phyloP scores from a whole-genome alignment of 73 alveolate genomes.

The Paramecium tetraurelia region DNA sequence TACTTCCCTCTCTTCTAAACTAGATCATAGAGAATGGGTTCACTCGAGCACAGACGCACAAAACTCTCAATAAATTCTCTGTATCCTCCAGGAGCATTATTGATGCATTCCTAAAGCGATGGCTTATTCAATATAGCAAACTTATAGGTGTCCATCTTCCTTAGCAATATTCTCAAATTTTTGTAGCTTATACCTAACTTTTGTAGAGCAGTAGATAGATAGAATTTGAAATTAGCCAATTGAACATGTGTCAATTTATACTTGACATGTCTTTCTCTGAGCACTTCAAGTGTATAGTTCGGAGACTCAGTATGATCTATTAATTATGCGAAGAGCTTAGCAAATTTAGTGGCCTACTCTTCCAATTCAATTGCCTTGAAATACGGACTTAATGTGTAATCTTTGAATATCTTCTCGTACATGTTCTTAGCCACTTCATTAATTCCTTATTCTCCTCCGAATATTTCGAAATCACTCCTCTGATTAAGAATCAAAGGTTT shows the following conservation, averaged over 20 bases:
- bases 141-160: slow-evolving; percentile 26
- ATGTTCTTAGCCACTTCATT: not conserved
- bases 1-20: not conserved
- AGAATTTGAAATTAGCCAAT: slow-evolving; percentile 35
- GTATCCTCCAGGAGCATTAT: slow-evolving; percentile 25
- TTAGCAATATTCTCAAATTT: not conserved
- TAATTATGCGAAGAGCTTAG: not conserved
- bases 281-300: slow-evolving; percentile 11
- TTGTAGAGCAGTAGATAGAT: not conserved
- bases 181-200: not conserved
- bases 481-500: slow-evolving; percentile 10
- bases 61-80: not conserved
- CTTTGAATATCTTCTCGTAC: slow-evolving; percentile 25
- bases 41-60: not conserved
- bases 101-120: not conserved
- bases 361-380: slow-evolving; percentile 3
- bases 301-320: slow-evolving; percentile 39
- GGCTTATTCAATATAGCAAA: slow-evolving; percentile 5
- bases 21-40: slow-evolving; percentile 15
- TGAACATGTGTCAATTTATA: slow-evolving; percentile 8
- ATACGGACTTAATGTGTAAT: slow-evolving; percentile 18
- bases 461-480: slow-evolving; percentile 5
- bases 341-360: not conserved
- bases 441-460: slow-evolving; percentile 13
- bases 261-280: slow-evolving; percentile 38